phyloP scores from a whole-genome alignment of 2,329 filamentous ascomycete genomes.

The Alternaria alternata region DNA sequence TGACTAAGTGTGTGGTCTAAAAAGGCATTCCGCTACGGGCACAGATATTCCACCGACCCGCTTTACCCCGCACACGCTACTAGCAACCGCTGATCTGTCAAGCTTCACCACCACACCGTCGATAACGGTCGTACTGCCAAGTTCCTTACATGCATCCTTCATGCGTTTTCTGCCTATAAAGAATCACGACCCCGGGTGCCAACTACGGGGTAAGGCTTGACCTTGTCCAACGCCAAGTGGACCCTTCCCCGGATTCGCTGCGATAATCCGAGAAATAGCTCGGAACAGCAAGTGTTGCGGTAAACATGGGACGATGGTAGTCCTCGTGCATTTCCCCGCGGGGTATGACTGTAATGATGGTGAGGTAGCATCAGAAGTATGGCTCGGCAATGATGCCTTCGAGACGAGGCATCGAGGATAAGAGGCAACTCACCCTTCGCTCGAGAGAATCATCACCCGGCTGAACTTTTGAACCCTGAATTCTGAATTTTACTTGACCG shows the following conservation, averaged over 20 bases:
- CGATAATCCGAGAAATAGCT: slow-evolving; percentile 19
- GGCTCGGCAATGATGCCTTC: slow-evolving; percentile 9
- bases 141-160: slow-evolving; percentile 18
- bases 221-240: slow-evolving; percentile 30
- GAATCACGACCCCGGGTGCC: slow-evolving; percentile 4
- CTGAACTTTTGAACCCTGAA: background rate
- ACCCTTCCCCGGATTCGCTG: slow-evolving; percentile 27
- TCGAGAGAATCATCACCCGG: background rate
- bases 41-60: slow-evolving; percentile 6
- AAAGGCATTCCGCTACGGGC: slow-evolving; percentile 6
- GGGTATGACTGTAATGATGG: slow-evolving; percentile 18
- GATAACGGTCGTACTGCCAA: slow-evolving; percentile 19
- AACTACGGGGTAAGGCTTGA: slow-evolving; percentile 29
- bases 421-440: slow-evolving; percentile 2
- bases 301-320: slow-evolving; percentile 23
- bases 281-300: slow-evolving; percentile 23
- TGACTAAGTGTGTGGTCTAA: background rate
- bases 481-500: background rate
- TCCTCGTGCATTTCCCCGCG: slow-evolving; percentile 23
- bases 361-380: slow-evolving; percentile 18
- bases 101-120: slow-evolving; percentile 8
- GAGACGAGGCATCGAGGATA: slow-evolving; percentile 12
- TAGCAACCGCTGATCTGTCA: slow-evolving; percentile 12
- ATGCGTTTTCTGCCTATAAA: slow-evolving; percentile 20
- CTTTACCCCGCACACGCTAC: slow-evolving; percentile 27